Conservation (phyloP, 345 rosid genomes). For the Salix purpurea region DNA sequence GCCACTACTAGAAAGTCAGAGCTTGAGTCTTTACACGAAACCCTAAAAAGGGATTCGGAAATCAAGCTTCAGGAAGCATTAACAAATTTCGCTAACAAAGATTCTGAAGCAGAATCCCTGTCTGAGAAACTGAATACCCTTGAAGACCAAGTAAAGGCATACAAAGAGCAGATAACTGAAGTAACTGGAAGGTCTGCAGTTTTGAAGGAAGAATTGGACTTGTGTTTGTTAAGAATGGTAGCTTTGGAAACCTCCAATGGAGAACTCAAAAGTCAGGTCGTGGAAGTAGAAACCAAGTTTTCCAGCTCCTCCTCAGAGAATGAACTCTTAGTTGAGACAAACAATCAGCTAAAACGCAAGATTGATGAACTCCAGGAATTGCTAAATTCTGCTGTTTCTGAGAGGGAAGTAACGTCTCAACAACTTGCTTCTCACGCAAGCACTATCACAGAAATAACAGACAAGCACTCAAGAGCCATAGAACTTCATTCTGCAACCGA, state of each 20-base stretch:
- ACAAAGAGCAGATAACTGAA: constrained; percentile 60
- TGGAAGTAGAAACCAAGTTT: constrained; percentile 54
- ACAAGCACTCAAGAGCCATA: constrained; percentile 47
- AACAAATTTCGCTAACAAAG: constrained; percentile 56
- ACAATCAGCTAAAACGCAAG: constrained; percentile 69
- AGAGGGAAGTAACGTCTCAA: constrained; percentile 60
- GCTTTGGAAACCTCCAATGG: constrained; percentile 56
- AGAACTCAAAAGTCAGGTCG: constrained; percentile 52
- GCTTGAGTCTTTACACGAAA: constrained; percentile 57
- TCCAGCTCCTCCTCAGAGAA: constrained; percentile 58
- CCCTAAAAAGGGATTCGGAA: constrained; percentile 61
- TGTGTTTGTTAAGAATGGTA: constrained; percentile 43
- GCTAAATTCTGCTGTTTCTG: constrained; percentile 48
- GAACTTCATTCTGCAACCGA: constrained; percentile 51
- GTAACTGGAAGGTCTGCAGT: constrained; percentile 47
- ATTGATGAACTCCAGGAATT: constrained; percentile 71
- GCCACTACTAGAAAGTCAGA: constrained; percentile 49
- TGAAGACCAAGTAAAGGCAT: constrained; percentile 55
- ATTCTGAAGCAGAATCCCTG: constrained; percentile 66
- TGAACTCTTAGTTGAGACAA: constrained; percentile 65
- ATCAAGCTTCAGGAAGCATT: constrained; percentile 54
- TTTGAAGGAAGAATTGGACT: constrained; percentile 69
- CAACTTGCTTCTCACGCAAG: constrained; percentile 46
- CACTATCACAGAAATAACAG: constrained; percentile 46
- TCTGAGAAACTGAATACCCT: constrained; percentile 53